These are phyloP conservation scores for Thalassiosira mediterranea DNA, from an alignment of 352 stramenopile genomes.

Conservation along the genomic window DNA sequence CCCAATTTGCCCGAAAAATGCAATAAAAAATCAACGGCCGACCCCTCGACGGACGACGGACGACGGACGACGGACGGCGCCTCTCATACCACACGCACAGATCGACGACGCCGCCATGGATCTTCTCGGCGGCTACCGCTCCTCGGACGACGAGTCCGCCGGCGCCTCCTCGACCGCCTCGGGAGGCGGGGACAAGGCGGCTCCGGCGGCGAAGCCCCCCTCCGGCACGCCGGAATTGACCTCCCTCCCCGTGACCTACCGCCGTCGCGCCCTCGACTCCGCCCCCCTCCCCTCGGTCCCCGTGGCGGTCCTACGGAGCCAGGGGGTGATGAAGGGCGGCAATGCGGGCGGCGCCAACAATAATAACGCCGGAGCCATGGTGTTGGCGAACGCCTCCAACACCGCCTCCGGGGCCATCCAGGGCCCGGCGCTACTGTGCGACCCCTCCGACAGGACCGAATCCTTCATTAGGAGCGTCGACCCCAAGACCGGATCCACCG, in stretches of 20 bases:
- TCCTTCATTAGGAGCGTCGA: constrained; percentile 40
- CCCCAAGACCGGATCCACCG: constrained; percentile 38
- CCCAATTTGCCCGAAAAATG: too few species aligned
- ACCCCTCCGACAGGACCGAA: constrained; percentile 28
- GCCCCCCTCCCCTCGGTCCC: constrained; percentile 46
- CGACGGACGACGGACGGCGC: too few species aligned
- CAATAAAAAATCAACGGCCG: too few species aligned
- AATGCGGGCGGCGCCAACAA: neutral
- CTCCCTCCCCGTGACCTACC: too few species aligned
- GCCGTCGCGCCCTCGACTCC: constrained; percentile 31
- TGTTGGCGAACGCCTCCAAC: neutral
- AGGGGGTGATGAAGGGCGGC: neutral
- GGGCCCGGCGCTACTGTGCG: constrained; percentile 30
- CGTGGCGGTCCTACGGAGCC: constrained; percentile 34
- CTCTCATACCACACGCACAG: neutral
- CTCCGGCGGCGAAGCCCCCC: neutral
- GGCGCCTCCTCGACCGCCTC: neutral
- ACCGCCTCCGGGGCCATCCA: constrained; percentile 13
- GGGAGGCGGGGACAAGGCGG: neutral
- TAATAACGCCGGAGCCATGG: neutral
- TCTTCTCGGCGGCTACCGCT: constrained; percentile 44
- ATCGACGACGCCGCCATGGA: constrained; percentile 32
- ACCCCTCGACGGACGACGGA: too few species aligned
- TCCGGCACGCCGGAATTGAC: constrained; percentile 22
- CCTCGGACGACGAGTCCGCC: constrained; percentile 26